Base-by-base conservation (phyloP, 495 filamentous ascomycete species). In the Lophiostoma macrostomum region DNA sequence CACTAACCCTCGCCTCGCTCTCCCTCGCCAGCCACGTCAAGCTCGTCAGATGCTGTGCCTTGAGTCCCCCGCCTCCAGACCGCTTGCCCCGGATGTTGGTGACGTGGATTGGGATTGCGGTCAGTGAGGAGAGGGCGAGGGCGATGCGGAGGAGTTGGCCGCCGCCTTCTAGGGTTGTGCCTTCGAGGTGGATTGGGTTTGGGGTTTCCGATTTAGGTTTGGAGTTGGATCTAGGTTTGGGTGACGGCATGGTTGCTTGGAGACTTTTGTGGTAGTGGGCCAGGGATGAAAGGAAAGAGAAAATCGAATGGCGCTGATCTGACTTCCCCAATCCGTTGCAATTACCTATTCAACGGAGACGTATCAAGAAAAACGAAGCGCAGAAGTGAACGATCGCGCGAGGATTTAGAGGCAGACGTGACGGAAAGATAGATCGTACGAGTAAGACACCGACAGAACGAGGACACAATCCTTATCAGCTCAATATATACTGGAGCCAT, bases 71-170 rank as follows among this genome's bases (percentile, higher is more conserved):
- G 34, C 58, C 69, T 16, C 71, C 70, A 5, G 63, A 64, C 28
- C 90, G 73, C 39, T 86, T 90, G 16, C 81, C 87, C 14, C 90
- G 77, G 14, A 93, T 82, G 58, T 87, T 63, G 24, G 77, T 70
- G 37, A 95, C 82, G 34, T 74, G 73, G 38, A 95, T 72, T 5
- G 88, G 80, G 6, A 71, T 75, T 4, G 74, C 69, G 6, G 83
- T 84, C 5, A 94, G 72, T 0, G 86, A 80, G 0, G 88, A 81
- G 1, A 95, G 69, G 8, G 77, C 79, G 25, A 87, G 68, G 1
- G 87, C 86, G 35, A 87, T 75, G 37, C 90, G 80, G 24, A 93
- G 76, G 0, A 95, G 73, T 66, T 95, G 89, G 7, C 89, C 90
- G 25, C 89, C 90, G 30, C 90, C 89, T 72, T 94, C 90, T 11